Evolutionary conservation across 2,329 filamentous ascomycete genomes (phyloP), one percentile per base, ranked within the genome.

Genomic region (Pseudopithomyces maydicus): DNA sequence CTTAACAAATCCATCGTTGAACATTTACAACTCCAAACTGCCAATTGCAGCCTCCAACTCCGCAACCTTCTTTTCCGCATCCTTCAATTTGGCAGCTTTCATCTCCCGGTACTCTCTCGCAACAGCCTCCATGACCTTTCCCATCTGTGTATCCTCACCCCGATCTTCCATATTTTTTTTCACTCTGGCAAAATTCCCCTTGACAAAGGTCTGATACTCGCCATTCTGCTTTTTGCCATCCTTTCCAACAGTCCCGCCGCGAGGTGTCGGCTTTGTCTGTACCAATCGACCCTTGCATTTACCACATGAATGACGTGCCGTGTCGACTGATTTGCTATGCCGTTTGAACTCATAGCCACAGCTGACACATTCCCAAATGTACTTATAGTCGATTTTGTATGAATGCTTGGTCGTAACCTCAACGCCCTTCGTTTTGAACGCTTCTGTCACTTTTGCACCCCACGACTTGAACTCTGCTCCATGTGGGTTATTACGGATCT

Each of bases 381-480:
- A 99, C 78, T 94, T 96, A 79, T 91, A 97, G 65, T 93, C 89
- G 68, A 98, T 98, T 48, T 88, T 85, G 74, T 97, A 99, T 32
- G 81, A 85, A 76, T 99, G 94, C 71, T 91, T 96, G 0, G 93
- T 97, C 1, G 92, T 97, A 19, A 98, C 91, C 33, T 88, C 78
- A 42, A 97, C 78, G 3, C 86, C 88, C 2, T 85, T 81, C 45
- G 83, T 71, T 2, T 79, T 82, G 64, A 93, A 90, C 0, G 80
- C 81, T 2, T 62, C 64, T 79, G 85, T 75, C 79, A 85, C 74
- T 80, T 84, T 49, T 7, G 57, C 52, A 14, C 71, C 75, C 85
- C 92, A 97, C 1, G 76, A 71, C 74, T 96, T 93, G 82, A 97
- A 97, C 66, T 91, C 89, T 12, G 85, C 83, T 20, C 93, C 93